phyloP scores from a whole-genome alignment of 2,329 filamentous ascomycete species.

The Colletotrichum somersetense region DNA sequence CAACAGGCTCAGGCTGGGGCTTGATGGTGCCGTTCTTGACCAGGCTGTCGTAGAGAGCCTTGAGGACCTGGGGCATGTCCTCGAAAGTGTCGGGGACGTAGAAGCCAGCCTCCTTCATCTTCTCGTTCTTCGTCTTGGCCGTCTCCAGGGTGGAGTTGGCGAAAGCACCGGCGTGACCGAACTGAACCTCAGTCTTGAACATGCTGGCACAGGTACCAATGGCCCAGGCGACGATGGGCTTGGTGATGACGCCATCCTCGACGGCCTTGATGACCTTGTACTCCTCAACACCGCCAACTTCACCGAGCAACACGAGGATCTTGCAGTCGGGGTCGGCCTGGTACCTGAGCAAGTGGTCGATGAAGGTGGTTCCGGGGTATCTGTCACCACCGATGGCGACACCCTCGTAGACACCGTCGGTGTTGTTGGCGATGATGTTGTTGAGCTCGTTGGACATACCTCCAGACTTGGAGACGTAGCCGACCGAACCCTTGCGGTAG shows the following conservation, averaged over 20 bases:
- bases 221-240: constrained; percentile 99
- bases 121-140: constrained; percentile 95
- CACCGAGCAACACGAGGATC: constrained; percentile 94
- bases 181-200: constrained; percentile 99
- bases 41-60: constrained; percentile 87
- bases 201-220: constrained; percentile 99
- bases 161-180: constrained; percentile 97
- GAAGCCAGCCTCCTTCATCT: constrained; percentile 95
- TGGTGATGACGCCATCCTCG: constrained; percentile 93
- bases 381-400: constrained; percentile 99
- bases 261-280: constrained; percentile 99
- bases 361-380: constrained; percentile 99
- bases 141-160: constrained; percentile 99
- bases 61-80: constrained; percentile 85
- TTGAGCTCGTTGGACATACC: constrained; percentile 99
- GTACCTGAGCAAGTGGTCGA: constrained; percentile 97
- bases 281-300: constrained; percentile 99
- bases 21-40: constrained; percentile 87
- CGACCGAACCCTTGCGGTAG: constrained; percentile 98
- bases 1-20: constrained; percentile 87
- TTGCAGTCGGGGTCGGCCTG: constrained; percentile 98
- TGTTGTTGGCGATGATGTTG: constrained; percentile 98
- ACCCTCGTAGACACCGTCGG: constrained; percentile 98
- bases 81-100: constrained; percentile 96
- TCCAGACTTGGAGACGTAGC: constrained; percentile 99